These are phyloP conservation scores for Persicaria tinctoria DNA, from an alignment of 148 eudicot species.

Conservation along the genomic window DNA sequence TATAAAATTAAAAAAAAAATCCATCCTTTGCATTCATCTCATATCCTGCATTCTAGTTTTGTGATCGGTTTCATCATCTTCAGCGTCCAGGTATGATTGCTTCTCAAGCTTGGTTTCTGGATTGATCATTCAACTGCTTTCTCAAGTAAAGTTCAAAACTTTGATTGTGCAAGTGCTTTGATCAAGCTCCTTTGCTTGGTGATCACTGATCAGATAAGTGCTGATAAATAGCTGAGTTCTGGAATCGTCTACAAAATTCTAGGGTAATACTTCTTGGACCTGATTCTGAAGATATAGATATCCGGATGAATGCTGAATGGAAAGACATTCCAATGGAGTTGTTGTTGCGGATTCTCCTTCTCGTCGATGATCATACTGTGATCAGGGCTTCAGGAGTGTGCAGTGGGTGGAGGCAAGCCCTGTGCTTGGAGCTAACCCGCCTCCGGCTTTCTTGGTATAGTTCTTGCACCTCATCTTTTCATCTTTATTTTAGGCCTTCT, in stretches of 20 bases:
- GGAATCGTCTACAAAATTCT: not conserved
- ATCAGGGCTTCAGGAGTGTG: constrained; percentile 79
- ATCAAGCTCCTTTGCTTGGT: not conserved
- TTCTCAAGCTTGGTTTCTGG: not conserved
- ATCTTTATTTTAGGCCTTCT: not conserved
- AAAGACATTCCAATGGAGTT: constrained; percentile 91
- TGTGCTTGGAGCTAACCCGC: constrained; percentile 59
- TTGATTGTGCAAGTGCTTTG: not conserved
- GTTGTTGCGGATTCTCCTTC: constrained; percentile 58
- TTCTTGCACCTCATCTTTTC: not conserved
- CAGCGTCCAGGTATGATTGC: not conserved
- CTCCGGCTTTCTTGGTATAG: constrained; percentile 84
- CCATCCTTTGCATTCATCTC: no score
- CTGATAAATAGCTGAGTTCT: not conserved
- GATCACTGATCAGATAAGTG: not conserved
- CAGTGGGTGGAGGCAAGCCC: constrained; percentile 85
- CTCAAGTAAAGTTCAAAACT: not conserved
- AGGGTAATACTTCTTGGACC: not conserved
- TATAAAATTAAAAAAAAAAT: no score
- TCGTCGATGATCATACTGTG: constrained; percentile 74
- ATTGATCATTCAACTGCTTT: not conserved
- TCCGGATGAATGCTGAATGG: constrained; percentile 50
- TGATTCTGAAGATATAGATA: constrained; percentile 22
- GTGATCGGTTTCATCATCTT: constrained; percentile 2
- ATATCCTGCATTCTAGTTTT: not conserved